Base-by-base conservation (phyloP, 1,284 basidiomycete species). In the Cutaneotrichosporon cavernicola region DNA sequence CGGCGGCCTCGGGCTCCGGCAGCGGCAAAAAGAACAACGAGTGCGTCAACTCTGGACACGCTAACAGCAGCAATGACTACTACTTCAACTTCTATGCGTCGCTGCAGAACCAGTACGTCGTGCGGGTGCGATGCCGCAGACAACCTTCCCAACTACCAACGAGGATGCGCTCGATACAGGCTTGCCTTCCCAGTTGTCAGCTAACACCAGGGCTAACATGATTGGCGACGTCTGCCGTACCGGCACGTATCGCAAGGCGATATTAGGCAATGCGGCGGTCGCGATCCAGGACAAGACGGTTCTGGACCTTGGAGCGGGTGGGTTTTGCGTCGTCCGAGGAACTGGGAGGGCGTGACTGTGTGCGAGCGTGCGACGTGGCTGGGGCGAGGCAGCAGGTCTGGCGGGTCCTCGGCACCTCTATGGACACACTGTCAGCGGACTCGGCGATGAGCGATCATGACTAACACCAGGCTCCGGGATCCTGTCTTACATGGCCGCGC, bases 261-360 rank as follows among this genome's bases (percentile, higher is more conserved):
- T 82, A 34, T 64, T 81, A 13, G 80, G 80, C 8, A 82, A 82
- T 62, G 73, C 74, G 1, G 69, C 71, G n/a, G 72, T 75, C 1
- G 76, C 79, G 1, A 78, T 82, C 60, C 63, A 67, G 22, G 72
- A 74, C 61, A 80, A 80, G 64, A 64, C 69, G 0, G 81, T 82
- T 9, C 70, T 81, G 50, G 83, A 84, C 61, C 78, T 84, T 22
- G 83, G 83, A 36, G 83, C 83, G 1, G 79, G 79, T 80, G 36
- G 56, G 77, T 70, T 76, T 70, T 5, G 13, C 31, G 14, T 51
- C 6, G 21, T 11, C 30, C 40, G 11, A 7, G 13, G 1, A 26
- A 31, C 11, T 31, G 50, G 26, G 50, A 31, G 10, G 11, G 13
- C 7, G 11, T 14, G 0, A n/a, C 11, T 16, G 55, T 38, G 47